Percentiles rank a stretch among this genome's conserved stretches.
These are phyloP conservation scores for Leccinum rimulosum DNA, from an alignment of 768 basidiomycete genomes.

Conservation along the genomic window DNA sequence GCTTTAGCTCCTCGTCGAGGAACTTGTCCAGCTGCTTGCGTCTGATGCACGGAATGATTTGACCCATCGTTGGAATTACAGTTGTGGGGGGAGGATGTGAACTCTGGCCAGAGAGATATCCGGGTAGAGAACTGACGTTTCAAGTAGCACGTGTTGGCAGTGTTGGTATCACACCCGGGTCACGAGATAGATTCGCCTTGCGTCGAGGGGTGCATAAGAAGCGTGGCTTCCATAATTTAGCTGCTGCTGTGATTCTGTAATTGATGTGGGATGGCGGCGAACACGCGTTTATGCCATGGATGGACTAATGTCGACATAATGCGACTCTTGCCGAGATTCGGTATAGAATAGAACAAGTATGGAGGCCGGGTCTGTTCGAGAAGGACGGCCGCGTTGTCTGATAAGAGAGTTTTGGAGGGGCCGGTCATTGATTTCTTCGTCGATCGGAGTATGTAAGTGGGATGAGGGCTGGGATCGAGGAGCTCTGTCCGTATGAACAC, in stretches of 20 bases:
- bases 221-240: slow-evolving; percentile 22
- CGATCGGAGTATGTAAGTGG: no score
- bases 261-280: slow-evolving; percentile 13
- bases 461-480: no score
- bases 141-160: slow-evolving; percentile 27
- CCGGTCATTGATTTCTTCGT: no score
- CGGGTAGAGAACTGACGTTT: slow-evolving; percentile 26
- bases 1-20: slow-evolving; percentile 27
- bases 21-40: slow-evolving; percentile 27
- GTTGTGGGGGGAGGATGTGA: slow-evolving; percentile 15
- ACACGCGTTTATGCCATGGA: slow-evolving; percentile 23
- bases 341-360: slow-evolving; percentile 6
- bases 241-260: slow-evolving; percentile 18
- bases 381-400: slow-evolving; percentile 1
- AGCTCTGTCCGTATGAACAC: no score
- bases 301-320: slow-evolving; percentile 1
- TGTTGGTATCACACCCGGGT: slow-evolving; percentile 30
- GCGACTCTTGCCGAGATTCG: slow-evolving; percentile 13
- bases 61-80: slow-evolving; percentile 25
- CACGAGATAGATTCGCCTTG: slow-evolving; percentile 27
- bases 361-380: slow-evolving; percentile 10
- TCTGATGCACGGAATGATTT: slow-evolving; percentile 25
- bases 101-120: slow-evolving; percentile 25
- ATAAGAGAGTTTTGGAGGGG: slow-evolving; percentile 8
- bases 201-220: slow-evolving; percentile 27